Evolutionary conservation across 2,329 filamentous ascomycete species (phyloP).

Genomic region (Ascochyta fabae): DNA sequence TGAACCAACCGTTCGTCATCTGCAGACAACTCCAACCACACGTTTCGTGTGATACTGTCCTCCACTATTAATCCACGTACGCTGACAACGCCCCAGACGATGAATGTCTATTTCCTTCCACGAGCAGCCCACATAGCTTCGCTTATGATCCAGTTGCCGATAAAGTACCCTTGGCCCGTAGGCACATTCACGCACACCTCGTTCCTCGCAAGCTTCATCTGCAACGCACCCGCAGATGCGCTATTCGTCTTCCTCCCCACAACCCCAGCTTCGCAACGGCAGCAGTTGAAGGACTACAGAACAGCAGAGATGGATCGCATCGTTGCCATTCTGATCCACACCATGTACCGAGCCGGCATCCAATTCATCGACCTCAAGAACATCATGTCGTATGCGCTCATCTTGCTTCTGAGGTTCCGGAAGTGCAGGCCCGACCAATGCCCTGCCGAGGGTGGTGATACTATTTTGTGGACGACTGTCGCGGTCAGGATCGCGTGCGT

Average conservation of each 20-base stretch:
- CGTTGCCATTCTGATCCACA: not conserved
- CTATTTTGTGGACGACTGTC: not conserved
- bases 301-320: not conserved
- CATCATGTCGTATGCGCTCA: not conserved
- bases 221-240: not conserved
- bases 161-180: not conserved
- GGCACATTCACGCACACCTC: not conserved
- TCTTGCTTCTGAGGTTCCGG: not conserved
- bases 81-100: not conserved
- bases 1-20: too few relatives aligned
- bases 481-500: not conserved
- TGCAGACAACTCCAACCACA: not conserved
- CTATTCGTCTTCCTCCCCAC: not conserved
- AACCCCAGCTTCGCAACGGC: not conserved
- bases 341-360: not conserved
- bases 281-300: not conserved
- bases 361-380: not conserved
- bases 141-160: not conserved
- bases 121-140: not conserved
- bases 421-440: not conserved
- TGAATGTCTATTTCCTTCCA: not conserved
- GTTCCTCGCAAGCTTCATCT: not conserved
- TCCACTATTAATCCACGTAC: not conserved
- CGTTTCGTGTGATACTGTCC: not conserved
- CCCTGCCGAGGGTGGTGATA: not conserved